Base-by-base conservation (phyloP, 2,329 filamentous ascomycete species). In the Podosphaera fusca region DNA sequence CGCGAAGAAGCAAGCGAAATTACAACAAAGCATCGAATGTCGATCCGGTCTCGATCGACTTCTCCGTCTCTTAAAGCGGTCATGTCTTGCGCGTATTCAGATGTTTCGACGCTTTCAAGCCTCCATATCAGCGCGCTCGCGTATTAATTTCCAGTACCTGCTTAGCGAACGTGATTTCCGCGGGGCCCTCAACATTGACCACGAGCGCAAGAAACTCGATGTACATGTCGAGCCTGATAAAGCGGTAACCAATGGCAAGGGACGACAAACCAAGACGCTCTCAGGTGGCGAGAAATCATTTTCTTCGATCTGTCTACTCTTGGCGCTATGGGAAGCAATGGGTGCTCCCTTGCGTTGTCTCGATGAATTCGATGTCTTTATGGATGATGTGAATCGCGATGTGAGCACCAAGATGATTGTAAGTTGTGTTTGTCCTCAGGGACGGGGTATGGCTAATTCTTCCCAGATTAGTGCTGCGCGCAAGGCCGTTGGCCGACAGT, bases 361-460 rank as follows among this genome's bases (percentile, higher is more conserved):
- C 56, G 92, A 98, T 70, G 92, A 98, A 70, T 98, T 96, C 67
- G 92, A 98, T 68, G 92, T 98, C 36, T 98, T 95, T 74, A 98
- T 98, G 92, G 92, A 98, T 70, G 87, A 84, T 63, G 87, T 96
- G 59, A 98, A 98, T 69, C 81, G 92, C 59, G 87, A 85, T 57
- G 85, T 94, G 63, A 94, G 87, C 67, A 95, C 94, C 64, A 85
- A 85, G 61, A 87, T 98, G 84, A 85, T 98, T 69, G 84, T 87
- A 72, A 73, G 81, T 75, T 50, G 36, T 31, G 29, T 4, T 55
- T 45, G 36, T 51, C 30, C 12, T 21, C n/a, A 56, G 30, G 56
- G 59, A 51, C 55, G 51, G 57, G 35, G 55, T 60, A 31, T 49
- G 45, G 58, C 63, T 67, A 63, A 66, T 58, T 59, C 42, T 34